Conservation (phyloP, 352 stramenopile species). For the Globisporangium acanthophoron region DNA sequence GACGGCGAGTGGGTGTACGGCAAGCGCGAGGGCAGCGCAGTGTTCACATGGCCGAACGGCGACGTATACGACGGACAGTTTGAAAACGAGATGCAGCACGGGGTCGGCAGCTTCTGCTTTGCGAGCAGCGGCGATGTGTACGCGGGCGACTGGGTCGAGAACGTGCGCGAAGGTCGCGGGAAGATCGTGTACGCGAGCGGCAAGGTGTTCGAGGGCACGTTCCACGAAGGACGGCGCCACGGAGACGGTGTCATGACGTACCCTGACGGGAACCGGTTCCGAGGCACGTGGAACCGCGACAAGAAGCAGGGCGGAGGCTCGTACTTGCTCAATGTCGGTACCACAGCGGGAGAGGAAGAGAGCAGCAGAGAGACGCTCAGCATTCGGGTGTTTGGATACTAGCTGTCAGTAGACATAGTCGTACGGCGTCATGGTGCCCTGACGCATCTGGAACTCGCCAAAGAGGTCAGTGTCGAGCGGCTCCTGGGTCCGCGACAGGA, state of each 20-base stretch:
- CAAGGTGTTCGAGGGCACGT: conserved; percentile 84
- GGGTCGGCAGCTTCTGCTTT: conserved; percentile 62
- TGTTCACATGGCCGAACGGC: conserved; percentile 81
- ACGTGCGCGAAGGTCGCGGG: conserved; percentile 74
- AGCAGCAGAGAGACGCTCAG: conserved; percentile 9
- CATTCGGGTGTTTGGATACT: conserved; percentile 47
- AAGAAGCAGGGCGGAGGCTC: conserved; percentile 81
- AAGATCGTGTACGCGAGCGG: conserved; percentile 72
- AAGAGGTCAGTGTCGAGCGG: conserved; percentile 52
- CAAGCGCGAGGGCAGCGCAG: conserved; percentile 66
- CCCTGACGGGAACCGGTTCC: conserved; percentile 71
- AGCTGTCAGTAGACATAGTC: conserved; percentile 52
- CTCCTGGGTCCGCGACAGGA: conserved; percentile 46
- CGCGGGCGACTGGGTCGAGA: conserved; percentile 77
- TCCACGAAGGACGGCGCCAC: conserved; percentile 68
- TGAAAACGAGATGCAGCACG: conserved; percentile 73
- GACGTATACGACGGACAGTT: conserved; percentile 84
- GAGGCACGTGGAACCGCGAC: conserved; percentile 85
- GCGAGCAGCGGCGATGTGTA: conserved; percentile 45
- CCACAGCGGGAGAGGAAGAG: conserved; percentile 2
- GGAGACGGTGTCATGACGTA: conserved; percentile 81
- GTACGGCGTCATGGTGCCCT: conserved; percentile 63
- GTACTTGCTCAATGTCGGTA: conserved; percentile 42
- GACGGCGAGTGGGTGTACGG: conserved; percentile 61
- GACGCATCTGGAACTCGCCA: conserved; percentile 49